Percentiles rank a stretch among this genome's conserved stretches.
Evolutionary conservation across 768 basidiomycete species (phyloP).

Genomic region (Pilatotrama ljubarskyi): DNA sequence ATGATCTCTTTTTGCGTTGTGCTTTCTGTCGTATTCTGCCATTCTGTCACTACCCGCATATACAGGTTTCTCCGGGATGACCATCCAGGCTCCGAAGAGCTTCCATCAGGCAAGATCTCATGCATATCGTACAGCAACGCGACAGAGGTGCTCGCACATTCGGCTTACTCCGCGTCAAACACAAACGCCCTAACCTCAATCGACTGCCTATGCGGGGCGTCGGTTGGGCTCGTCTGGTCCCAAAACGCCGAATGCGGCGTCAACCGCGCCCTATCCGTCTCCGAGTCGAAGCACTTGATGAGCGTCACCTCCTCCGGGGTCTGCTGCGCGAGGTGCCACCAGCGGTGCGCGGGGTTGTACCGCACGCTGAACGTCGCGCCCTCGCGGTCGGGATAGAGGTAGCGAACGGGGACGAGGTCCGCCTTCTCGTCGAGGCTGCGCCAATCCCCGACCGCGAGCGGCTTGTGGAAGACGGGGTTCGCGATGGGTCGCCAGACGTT

Average conservation of each 20-base stretch:
- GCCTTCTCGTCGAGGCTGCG: slow-evolving; percentile 35
- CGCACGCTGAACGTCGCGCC: slow-evolving; percentile 39
- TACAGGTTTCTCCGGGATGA: slow-evolving; percentile 6
- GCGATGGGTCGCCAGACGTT: slow-evolving; percentile 49
- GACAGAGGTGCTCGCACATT: not conserved
- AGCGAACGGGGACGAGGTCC: slow-evolving; percentile 40
- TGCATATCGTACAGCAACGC: not conserved
- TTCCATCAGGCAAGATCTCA: too few relatives aligned
- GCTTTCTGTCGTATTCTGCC: slow-evolving; percentile 1
- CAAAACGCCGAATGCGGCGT: slow-evolving; percentile 46
- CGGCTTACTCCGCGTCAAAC: slow-evolving; percentile 39
- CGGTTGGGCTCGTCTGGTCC: slow-evolving; percentile 36
- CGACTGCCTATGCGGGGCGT: slow-evolving; percentile 42
- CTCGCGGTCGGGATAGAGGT: slow-evolving; percentile 37
- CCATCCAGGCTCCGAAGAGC: not conserved
- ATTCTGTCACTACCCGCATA: not conserved
- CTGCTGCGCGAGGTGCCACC: slow-evolving; percentile 42
- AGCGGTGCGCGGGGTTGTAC: slow-evolving; percentile 38
- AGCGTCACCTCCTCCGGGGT: slow-evolving; percentile 43
- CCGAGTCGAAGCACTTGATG: slow-evolving; percentile 49
- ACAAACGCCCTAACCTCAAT: slow-evolving; percentile 46
- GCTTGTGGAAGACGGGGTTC: slow-evolving; percentile 40
- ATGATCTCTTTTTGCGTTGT: not conserved
- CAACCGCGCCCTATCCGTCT: slow-evolving; percentile 39
- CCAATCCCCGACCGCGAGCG: slow-evolving; percentile 45